phyloP scores from a whole-genome alignment of 2,329 filamentous ascomycete species.

The Triangularia verruculosa region DNA sequence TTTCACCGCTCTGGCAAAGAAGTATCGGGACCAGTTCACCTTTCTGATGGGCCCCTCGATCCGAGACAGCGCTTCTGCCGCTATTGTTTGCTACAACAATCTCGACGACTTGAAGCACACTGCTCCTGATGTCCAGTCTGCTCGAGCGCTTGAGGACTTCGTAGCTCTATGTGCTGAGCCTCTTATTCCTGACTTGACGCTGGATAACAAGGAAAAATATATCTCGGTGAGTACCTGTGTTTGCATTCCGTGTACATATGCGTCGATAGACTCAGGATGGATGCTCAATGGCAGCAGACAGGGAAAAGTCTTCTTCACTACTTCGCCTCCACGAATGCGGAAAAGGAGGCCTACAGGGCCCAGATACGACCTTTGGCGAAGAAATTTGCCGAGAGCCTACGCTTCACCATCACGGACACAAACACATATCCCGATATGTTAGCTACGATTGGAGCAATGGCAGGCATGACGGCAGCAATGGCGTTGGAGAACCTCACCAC shows the following conservation, averaged over 20 bases:
- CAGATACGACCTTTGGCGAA: slow-evolving; percentile 41
- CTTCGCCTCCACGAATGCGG: slow-evolving; percentile 32
- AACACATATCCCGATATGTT: slow-evolving; percentile 45
- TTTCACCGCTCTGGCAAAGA: slow-evolving; percentile 36
- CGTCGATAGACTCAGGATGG: not conserved
- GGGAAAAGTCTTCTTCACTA: slow-evolving; percentile 32
- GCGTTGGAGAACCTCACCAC: slow-evolving; percentile 44
- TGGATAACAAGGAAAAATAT: slow-evolving; percentile 43
- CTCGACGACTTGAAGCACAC: slow-evolving; percentile 36
- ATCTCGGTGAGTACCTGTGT: slow-evolving; percentile 33
- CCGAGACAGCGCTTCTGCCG: slow-evolving; percentile 11
- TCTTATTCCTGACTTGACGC: slow-evolving; percentile 43
- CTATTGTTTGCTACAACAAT: slow-evolving; percentile 41
- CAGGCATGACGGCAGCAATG: slow-evolving; percentile 33
- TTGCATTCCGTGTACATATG: not conserved
- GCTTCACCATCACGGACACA: slow-evolving; percentile 46
- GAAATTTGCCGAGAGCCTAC: slow-evolving; percentile 45
- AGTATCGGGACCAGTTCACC: slow-evolving; percentile 39
- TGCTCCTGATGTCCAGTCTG: slow-evolving; percentile 32
- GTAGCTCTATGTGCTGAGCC: slow-evolving; percentile 38
- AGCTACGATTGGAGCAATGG: slow-evolving; percentile 36
- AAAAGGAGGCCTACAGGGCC: slow-evolving; percentile 36
- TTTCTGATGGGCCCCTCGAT: slow-evolving; percentile 35
- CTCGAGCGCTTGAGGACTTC: slow-evolving; percentile 38
- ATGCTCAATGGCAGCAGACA: slow-evolving; percentile 5